phyloP scores from a whole-genome alignment of 192 early-diverging fungal genomes.

The Rhizophagus prolifer region DNA sequence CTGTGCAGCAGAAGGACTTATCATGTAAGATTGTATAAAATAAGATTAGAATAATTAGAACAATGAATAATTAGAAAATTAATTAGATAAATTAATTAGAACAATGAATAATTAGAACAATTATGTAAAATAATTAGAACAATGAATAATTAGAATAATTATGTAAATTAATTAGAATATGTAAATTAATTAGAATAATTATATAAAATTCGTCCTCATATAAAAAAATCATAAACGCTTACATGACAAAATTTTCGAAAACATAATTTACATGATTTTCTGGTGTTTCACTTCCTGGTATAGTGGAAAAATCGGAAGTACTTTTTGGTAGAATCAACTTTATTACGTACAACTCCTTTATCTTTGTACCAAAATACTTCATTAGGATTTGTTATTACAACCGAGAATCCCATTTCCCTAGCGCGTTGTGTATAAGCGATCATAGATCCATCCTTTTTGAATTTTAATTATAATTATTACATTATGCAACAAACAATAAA shows the following conservation, averaged over 20 bases:
- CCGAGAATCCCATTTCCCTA: conserved; percentile 14
- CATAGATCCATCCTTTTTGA: conserved; percentile 26
- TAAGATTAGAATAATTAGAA: too few relatives aligned
- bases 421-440: conserved; percentile 23
- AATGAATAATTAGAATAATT: too few relatives aligned
- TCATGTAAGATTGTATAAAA: too few relatives aligned
- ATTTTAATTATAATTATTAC: neutral
- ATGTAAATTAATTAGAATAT: too few relatives aligned
- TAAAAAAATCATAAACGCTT: neutral
- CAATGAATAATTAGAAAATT: too few relatives aligned
- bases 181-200: neutral
- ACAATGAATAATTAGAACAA: too few relatives aligned
- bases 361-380: conserved; percentile 30
- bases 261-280: conserved; percentile 21
- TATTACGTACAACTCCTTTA: conserved; percentile 18
- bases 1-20: conserved; percentile 21
- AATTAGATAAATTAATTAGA: too few relatives aligned
- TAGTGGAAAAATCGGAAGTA: neutral
- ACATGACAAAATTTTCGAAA: conserved; percentile 24
- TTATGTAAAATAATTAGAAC: too few relatives aligned
- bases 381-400: conserved; percentile 25
- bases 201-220: neutral
- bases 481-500: neutral
- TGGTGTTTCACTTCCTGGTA: conserved; percentile 27
- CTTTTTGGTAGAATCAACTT: conserved; percentile 20